Base-by-base conservation (phyloP, 2,329 filamentous ascomycete species). In the Fusarium solani-melongenae region DNA sequence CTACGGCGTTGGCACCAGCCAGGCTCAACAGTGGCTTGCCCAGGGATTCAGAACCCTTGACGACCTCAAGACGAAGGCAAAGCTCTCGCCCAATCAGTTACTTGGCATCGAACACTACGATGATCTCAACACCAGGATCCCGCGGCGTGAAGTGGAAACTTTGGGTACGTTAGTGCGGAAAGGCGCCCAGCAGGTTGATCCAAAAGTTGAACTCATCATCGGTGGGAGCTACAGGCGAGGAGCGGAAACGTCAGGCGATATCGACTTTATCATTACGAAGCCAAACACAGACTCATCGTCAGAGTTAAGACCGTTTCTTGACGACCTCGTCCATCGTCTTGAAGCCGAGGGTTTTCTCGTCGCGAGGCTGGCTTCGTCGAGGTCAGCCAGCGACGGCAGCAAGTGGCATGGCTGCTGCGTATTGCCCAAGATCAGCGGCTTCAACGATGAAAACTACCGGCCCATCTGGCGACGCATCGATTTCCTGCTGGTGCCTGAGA, bases 371-470 rank as follows among this genome's bases (percentile, higher is more conserved):
- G 92, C 94, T 0, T 87, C 88, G 8, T 84, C 88, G 33, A 79
- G 82, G 33, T 60, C 74, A 11, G 83, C 83, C n/a, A 75, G 76
- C 9, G 81, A 89, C 24, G 92, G 93, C 0, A 93, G 91, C 27
- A 97, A 96, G 83, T 98, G 94, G 94, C 94, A 97, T 73, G 95
- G 96, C 5, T 95, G 93, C 61, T 96, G 93, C 41, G 89, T 91
- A 12, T 84, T 97, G 0, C 92, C 93, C 0, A 66, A 77, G 61
- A 72, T 74, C 24, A 77, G 76, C 2, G 82, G 81, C 31, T 65
- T 84, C 78, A 70, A 81, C 53, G 78, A 79, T 11, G 68, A 79
- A 5, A 68, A 75, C n/a, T 81, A 83, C 59, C 79, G 78, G 5
- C 84, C 85, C 0, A 80, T 89, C 1, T 98, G 94, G 95, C 88